Base-by-base conservation (phyloP, 352 stramenopile species). In the Globisporangium okanoganense region DNA sequence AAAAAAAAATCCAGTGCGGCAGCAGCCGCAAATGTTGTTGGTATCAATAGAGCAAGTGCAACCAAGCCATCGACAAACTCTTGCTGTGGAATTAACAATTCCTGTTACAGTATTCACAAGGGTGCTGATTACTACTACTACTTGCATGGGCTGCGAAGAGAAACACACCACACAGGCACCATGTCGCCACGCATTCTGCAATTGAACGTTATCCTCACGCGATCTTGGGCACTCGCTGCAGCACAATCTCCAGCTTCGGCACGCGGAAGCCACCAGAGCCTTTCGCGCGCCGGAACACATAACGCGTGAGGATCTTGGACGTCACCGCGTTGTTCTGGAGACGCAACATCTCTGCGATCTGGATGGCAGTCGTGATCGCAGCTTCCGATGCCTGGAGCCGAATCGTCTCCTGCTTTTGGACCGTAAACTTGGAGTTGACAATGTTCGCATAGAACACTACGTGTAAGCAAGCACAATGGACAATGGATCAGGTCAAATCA, bases 401-500 rank as follows among this genome's bases (percentile, higher is more conserved):
- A 41, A 92, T 59, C 10, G 53, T 77, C 36, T 83, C 69, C 49
- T 90, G 80, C 58, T 87, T 82, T 50, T 92, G 83, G 48, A 82
- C 71, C 38, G 66, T 72, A 53, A 92, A 90, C 70, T 92, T 92
- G 56, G 78, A 88, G 63, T 75, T 88, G 64, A 92, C 85, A 56
- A 91, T 84, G 58, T 84, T 90, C 20, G 79, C 83, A 57, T 92
- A 92, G 65, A 92, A 92, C 41, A 76, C 82, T 90, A n/a, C n/a
- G n/a, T n/a, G 52, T 25, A 27, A 43, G 25, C 25, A 12, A 13
- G 27, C 18, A 55, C 31, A 31, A 24, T 14, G 29, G 18, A 2
- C 45, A 33, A 41, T 25, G 31, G 33, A 29, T 27, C 24, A 61
- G 25, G 18, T 16, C 2, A 27, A 38, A 4, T 24, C 4, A 16